phyloP scores from a whole-genome alignment of 2,329 filamentous ascomycete genomes.

The Penicillium sp. region DNA sequence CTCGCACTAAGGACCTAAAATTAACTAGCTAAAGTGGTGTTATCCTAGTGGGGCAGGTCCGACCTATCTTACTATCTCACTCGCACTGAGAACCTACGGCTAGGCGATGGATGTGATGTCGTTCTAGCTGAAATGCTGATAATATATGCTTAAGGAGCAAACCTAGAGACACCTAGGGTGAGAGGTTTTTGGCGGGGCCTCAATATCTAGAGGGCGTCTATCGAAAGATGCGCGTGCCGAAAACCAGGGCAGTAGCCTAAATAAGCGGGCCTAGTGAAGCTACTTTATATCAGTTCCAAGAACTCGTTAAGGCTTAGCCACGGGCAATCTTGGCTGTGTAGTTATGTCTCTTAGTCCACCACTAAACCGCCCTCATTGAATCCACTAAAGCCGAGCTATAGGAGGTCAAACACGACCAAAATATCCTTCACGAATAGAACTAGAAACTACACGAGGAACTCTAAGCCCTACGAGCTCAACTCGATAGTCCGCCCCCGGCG shows the following conservation, averaged over 20 bases:
- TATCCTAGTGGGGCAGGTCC: conserved; percentile 1
- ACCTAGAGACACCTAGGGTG: conserved; percentile 7
- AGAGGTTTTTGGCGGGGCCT: conserved; percentile 16
- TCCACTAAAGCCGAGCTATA: conserved; percentile 16
- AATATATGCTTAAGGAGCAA: conserved; percentile 13
- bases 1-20: conserved; percentile 2
- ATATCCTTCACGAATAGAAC: conserved; percentile 21
- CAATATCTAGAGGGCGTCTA: conserved; percentile 18
- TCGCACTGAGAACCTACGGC: conserved; percentile 2
- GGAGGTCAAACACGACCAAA: conserved; percentile 23
- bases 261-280: conserved; percentile 12
- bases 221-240: conserved; percentile 14
- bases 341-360: too few relatives aligned
- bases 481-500: neutral
- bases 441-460: conserved; percentile 20
- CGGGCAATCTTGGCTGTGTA: conserved; percentile 17
- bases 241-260: conserved; percentile 23
- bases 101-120: conserved; percentile 4
- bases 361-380: conserved; percentile 17
- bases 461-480: conserved; percentile 8
- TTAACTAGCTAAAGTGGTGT: neutral
- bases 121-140: conserved; percentile 13
- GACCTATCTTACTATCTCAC: conserved; percentile 2
- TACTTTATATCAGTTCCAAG: conserved; percentile 17
- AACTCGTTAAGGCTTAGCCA: conserved; percentile 20